phyloP scores from a whole-genome alignment of 805 yeast species.

The Wickerhamomyces subpelliculosus region DNA sequence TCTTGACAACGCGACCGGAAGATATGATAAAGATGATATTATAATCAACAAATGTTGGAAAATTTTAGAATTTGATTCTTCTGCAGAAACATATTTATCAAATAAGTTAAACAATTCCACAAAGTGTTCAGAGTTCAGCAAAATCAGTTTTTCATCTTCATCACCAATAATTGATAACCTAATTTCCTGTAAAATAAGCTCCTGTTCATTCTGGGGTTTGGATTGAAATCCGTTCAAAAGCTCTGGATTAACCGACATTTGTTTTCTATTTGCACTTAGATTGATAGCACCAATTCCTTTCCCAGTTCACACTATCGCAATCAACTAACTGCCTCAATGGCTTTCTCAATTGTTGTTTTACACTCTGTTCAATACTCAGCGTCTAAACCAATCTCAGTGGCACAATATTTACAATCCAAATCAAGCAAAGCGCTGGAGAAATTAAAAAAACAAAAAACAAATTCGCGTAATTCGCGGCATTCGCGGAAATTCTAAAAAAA shows the following conservation, averaged over 20 bases:
- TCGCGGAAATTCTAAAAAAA: too few species aligned
- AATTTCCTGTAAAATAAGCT: constrained; percentile 4
- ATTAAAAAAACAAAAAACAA: too few species aligned
- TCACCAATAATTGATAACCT: constrained; percentile 18
- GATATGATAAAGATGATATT: constrained; percentile 14
- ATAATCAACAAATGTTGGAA: constrained; percentile 16
- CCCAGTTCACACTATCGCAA: too few species aligned
- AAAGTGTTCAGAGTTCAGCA: background rate
- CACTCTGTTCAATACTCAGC: too few species aligned
- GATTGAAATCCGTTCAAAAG: background rate
- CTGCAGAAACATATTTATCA: constrained; percentile 1
- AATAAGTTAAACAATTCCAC: background rate
- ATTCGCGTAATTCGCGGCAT: too few species aligned
- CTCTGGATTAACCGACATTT: background rate
- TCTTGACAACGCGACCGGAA: constrained; percentile 1
- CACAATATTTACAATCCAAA: too few species aligned
- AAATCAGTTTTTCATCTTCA: constrained; percentile 13
- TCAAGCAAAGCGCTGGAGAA: too few species aligned
- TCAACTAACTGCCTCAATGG: too few species aligned
- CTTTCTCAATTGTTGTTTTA: background rate
- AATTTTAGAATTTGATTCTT: background rate
- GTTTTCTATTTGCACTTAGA: too few species aligned
- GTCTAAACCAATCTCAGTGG: too few species aligned
- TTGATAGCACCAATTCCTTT: too few species aligned
- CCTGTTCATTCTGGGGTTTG: background rate